Evolutionary conservation across 257 asterid genomes (phyloP).

Genomic region (Henckelia pumila): DNA sequence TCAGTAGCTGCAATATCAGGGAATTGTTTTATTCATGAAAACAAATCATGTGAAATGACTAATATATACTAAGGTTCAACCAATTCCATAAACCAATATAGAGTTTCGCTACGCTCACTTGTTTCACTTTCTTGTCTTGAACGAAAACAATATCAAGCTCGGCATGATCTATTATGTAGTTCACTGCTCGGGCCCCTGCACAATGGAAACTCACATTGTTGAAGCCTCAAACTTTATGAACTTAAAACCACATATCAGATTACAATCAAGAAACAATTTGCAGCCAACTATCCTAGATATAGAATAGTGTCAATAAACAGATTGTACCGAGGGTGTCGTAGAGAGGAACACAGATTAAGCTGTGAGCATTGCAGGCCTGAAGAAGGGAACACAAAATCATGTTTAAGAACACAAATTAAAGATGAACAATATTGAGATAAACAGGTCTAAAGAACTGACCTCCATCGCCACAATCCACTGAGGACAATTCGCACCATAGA

Average conservation of each 20-base stretch:
- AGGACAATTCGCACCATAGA: constrained; percentile 91
- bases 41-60: not conserved
- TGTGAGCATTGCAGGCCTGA: constrained; percentile 85
- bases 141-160: constrained; percentile 78
- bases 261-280: too few relatives aligned
- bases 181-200: constrained; percentile 87
- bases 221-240: too few relatives aligned
- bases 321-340: constrained; percentile 87
- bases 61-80: constrained; percentile 3
- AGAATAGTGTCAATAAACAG: too few relatives aligned
- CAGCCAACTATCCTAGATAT: too few relatives aligned
- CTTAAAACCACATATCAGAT: too few relatives aligned
- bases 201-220: not conserved
- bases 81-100: constrained; percentile 11
- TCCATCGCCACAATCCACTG: constrained; percentile 99
- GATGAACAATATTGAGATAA: not conserved
- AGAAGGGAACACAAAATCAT: constrained; percentile 8
- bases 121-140: constrained; percentile 75
- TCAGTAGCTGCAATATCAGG: constrained; percentile 54
- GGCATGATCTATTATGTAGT: constrained; percentile 79
- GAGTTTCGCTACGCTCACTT: constrained; percentile 47
- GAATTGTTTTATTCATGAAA: constrained; percentile 6
- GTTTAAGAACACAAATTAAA: not conserved
- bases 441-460: constrained; percentile 38
- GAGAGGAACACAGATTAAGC: constrained; percentile 85